Conservation (phyloP, 1,284 basidiomycete species). For the Trichosporon ovoides region DNA sequence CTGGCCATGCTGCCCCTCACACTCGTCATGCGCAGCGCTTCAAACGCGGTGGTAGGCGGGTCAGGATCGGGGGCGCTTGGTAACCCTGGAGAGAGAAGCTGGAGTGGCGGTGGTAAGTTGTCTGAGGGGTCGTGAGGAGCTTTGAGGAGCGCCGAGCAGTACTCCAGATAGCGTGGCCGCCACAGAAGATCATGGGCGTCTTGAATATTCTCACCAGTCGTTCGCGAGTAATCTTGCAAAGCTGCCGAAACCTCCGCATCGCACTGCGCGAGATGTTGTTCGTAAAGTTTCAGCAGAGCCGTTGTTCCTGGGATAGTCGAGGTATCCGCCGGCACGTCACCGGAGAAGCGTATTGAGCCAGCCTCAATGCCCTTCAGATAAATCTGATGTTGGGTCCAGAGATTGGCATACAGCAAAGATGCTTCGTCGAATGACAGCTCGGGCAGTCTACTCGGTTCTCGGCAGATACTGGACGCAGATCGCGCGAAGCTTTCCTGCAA, state of each 20-base stretch:
- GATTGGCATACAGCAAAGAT: constrained; percentile 55
- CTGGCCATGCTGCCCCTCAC: constrained; percentile 60
- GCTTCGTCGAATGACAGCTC: constrained; percentile 62
- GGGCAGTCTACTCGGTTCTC: constrained; percentile 48
- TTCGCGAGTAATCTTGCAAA: constrained; percentile 24
- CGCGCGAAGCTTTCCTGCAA: constrained; percentile 57
- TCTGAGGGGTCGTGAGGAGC: constrained; percentile 20
- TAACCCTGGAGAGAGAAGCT: background rate
- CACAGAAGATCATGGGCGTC: constrained; percentile 55
- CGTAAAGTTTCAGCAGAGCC: constrained; percentile 53
- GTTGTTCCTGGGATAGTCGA: background rate
- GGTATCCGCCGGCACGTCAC: background rate
- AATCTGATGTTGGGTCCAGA: constrained; percentile 64
- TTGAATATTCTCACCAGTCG: constrained; percentile 12
- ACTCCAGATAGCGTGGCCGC: constrained; percentile 61
- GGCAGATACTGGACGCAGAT: constrained; percentile 46
- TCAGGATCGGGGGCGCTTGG: constrained; percentile 2
- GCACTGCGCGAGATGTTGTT: constrained; percentile 50
- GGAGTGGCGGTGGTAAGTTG: background rate
- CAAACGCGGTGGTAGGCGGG: constrained; percentile 54
- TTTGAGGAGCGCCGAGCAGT: constrained; percentile 39
- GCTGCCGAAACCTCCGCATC: constrained; percentile 23
- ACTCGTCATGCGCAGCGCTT: constrained; percentile 57
- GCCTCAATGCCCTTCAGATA: constrained; percentile 61
- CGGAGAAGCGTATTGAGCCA: constrained; percentile 54